phyloP scores from a whole-genome alignment of 768 basidiomycete species.

The Lactarius quietus region DNA sequence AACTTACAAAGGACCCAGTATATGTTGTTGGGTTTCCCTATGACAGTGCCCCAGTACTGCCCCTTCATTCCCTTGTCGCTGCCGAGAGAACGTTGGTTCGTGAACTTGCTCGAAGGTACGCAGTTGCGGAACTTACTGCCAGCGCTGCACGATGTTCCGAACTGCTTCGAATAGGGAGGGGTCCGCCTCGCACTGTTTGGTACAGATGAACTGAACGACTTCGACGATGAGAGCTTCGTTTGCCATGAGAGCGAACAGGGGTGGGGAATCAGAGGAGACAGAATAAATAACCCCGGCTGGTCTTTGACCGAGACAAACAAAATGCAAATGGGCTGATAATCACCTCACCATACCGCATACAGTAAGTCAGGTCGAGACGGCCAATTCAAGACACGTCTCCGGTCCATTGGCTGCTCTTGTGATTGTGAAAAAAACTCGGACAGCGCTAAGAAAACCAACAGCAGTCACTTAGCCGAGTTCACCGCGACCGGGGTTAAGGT shows the following conservation, averaged over 20 bases:
- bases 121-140: constrained; percentile 5
- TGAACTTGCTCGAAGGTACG: background rate
- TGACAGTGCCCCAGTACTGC: constrained; percentile 14
- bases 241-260: background rate
- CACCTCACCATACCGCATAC: background rate
- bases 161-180: constrained; percentile 6
- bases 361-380: too few species aligned
- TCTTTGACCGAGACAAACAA: background rate
- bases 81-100: background rate
- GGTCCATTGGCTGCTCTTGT: background rate
- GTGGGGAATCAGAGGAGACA: too few species aligned
- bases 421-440: background rate
- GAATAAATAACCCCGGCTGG: background rate
- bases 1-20: constrained; percentile 18
- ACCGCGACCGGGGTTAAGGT: background rate
- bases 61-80: constrained; percentile 11
- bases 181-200: background rate
- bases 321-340: background rate
- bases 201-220: background rate
- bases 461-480: too few species aligned
- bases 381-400: background rate
- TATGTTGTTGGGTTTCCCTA: background rate
- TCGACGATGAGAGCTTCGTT: background rate
- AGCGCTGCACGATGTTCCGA: background rate
- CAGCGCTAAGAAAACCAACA: too few species aligned